Conservation (phyloP, 495 filamentous ascomycete species). For the Penicillium canescens region DNA sequence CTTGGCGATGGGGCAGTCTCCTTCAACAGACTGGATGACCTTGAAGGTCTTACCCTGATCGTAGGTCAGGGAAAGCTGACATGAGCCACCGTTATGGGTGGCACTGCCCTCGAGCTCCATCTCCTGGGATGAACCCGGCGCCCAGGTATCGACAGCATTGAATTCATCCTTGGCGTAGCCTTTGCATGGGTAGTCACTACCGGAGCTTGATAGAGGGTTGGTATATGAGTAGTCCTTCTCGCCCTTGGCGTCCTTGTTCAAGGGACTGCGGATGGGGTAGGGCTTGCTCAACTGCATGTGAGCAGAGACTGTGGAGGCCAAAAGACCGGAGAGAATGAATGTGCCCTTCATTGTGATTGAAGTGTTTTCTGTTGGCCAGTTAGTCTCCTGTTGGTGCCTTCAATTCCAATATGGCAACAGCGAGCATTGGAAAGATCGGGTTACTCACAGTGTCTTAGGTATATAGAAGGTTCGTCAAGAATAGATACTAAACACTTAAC, state of each 20-base stretch:
- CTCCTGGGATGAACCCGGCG: conserved; percentile 39
- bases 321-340: conserved; percentile 28
- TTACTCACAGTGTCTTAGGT: conserved; percentile 7
- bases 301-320: conserved; percentile 41
- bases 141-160: conserved; percentile 44
- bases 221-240: conserved; percentile 54
- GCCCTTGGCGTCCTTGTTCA: conserved; percentile 34
- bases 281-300: conserved; percentile 50
- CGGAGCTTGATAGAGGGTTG: conserved; percentile 42
- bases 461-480: conserved; percentile 5
- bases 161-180: conserved; percentile 51
- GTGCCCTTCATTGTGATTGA: conserved; percentile 41
- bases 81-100: conserved; percentile 82
- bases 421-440: background rate
- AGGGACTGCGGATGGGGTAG: conserved; percentile 48
- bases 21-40: conserved; percentile 80
- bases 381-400: background rate
- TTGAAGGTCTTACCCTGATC: conserved; percentile 69
- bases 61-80: conserved; percentile 81
- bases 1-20: conserved; percentile 69
- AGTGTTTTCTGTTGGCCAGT: conserved; percentile 1
- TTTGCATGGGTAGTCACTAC: conserved; percentile 54
- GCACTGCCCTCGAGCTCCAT: conserved; percentile 53
- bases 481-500: conserved; percentile 16
- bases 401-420: background rate